These are phyloP conservation scores for Letharia lupina DNA, from an alignment of 495 filamentous ascomycete species.

Conservation along the genomic window DNA sequence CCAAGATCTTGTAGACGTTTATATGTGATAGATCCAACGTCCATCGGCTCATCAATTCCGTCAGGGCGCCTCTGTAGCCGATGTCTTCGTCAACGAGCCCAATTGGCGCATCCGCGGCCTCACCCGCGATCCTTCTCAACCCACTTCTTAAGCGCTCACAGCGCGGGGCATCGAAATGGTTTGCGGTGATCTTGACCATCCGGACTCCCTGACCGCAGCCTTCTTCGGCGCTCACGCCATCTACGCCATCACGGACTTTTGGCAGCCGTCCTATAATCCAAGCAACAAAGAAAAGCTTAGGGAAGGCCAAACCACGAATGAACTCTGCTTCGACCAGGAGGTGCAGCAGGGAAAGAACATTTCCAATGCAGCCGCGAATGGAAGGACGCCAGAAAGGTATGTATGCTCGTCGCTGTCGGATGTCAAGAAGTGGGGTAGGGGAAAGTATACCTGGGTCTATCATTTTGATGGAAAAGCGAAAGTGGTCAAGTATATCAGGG, in stretches of 20 bases:
- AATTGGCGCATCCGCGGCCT: not conserved
- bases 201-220: not conserved
- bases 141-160: not conserved
- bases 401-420: not conserved
- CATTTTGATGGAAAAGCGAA: not conserved
- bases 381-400: not conserved
- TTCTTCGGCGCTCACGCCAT: not conserved
- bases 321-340: not conserved
- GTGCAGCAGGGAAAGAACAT: not conserved
- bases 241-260: not conserved
- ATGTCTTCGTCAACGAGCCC: not conserved
- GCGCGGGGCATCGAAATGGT: not conserved
- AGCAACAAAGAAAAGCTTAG: not conserved
- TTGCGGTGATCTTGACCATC: not conserved
- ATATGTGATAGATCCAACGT: not conserved
- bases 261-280: not conserved
- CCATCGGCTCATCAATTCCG: not conserved
- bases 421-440: not conserved
- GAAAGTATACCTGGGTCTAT: not conserved
- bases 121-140: not conserved
- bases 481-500: not conserved
- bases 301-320: not conserved
- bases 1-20: not conserved
- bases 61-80: not conserved
- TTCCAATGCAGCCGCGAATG: not conserved